These are phyloP conservation scores for Sequoiadendron giganteum DNA, from an alignment of 75 land plant species.

Conservation along the genomic window DNA sequence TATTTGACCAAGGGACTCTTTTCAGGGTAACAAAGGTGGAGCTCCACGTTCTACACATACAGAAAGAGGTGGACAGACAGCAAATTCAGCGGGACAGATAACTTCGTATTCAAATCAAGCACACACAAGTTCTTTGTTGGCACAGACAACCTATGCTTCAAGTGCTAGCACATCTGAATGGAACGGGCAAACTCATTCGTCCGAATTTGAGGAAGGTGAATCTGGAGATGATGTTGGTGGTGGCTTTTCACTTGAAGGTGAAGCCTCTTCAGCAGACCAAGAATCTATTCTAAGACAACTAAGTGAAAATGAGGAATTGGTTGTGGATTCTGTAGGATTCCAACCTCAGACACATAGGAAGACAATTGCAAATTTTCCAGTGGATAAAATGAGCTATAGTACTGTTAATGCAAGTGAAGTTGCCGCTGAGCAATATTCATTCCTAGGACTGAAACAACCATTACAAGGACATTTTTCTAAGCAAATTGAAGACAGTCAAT, in stretches of 20 bases:
- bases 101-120: constrained; percentile 14
- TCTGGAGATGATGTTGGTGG: constrained; percentile 36
- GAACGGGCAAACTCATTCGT: constrained; percentile 38
- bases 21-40: constrained; percentile 47
- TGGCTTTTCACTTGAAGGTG: constrained; percentile 16
- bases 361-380: neutral
- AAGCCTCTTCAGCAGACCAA: constrained; percentile 15
- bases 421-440: neutral
- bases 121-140: constrained; percentile 21
- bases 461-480: neutral
- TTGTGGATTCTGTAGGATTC: neutral
- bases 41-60: constrained; percentile 27
- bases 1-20: neutral
- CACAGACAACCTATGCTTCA: constrained; percentile 36
- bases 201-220: constrained; percentile 49
- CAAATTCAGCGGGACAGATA: constrained; percentile 4
- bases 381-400: constrained; percentile 4
- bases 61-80: constrained; percentile 12
- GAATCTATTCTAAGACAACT: constrained; percentile 11
- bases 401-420: neutral
- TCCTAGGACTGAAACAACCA: neutral
- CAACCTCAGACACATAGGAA: constrained; percentile 1
- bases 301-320: neutral
- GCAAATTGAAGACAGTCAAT: constrained; percentile 1
- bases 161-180: constrained; percentile 37